Conservation (phyloP, 192 early-diverging fungal species). For the Mortierella antarctica region DNA sequence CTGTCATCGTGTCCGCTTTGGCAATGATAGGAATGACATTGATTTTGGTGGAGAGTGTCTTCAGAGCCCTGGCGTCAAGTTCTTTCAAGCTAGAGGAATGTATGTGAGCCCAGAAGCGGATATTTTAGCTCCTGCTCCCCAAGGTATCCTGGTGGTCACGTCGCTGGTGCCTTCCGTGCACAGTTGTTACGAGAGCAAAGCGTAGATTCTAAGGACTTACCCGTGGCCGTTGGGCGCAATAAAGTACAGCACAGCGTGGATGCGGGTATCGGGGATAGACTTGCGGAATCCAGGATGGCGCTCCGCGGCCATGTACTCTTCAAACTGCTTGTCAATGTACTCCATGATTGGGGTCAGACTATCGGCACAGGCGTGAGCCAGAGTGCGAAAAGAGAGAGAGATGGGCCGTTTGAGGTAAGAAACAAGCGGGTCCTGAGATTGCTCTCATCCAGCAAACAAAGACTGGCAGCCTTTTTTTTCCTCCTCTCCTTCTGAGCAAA, state of each 20-base stretch:
- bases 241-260: slow-evolving; percentile 97
- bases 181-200: too few relatives aligned
- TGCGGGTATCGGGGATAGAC: slow-evolving; percentile 88
- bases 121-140: neutral
- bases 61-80: slow-evolving; percentile 74
- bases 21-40: slow-evolving; percentile 90
- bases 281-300: slow-evolving; percentile 75
- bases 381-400: neutral
- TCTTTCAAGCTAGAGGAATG: slow-evolving; percentile 56
- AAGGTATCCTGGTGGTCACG: too few relatives aligned
- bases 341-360: slow-evolving; percentile 92
- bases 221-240: slow-evolving; percentile 95
- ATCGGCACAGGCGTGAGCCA: slow-evolving; percentile 13
- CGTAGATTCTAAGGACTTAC: slow-evolving; percentile 46
- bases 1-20: slow-evolving; percentile 81
- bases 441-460: slow-evolving; percentile 23
- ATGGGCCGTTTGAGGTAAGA: neutral
- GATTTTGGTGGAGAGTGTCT: slow-evolving; percentile 74
- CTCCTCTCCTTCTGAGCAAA: slow-evolving; percentile 17
- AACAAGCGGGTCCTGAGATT: neutral
- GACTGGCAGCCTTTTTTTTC: neutral
- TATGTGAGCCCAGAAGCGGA: neutral
- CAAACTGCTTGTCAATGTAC: slow-evolving; percentile 97
- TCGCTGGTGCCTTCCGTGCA: too few relatives aligned
- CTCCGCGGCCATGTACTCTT: slow-evolving; percentile 89